phyloP scores from a whole-genome alignment of 768 basidiomycete species.

The Crucibulum laeve region DNA sequence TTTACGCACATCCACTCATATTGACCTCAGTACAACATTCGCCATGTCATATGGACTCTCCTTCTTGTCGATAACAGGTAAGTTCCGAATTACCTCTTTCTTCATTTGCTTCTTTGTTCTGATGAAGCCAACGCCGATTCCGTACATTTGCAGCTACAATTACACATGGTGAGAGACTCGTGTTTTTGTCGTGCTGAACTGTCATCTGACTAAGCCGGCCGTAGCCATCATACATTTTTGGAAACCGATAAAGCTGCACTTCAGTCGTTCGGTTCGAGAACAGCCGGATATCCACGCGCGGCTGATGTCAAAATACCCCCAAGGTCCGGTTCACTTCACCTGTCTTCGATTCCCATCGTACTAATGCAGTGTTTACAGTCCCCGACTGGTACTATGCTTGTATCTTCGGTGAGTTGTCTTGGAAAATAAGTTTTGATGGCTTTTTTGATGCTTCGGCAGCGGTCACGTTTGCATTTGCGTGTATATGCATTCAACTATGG shows the following conservation, averaged over 20 bases:
- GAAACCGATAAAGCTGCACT: conserved; percentile 50
- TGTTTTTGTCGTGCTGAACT: neutral
- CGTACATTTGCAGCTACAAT: conserved; percentile 31
- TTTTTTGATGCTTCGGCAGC: conserved; percentile 16
- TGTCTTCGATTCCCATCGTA: neutral
- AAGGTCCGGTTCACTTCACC: conserved; percentile 22
- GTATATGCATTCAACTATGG: conserved; percentile 60
- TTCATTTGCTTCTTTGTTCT: neutral
- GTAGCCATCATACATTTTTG: conserved; percentile 50
- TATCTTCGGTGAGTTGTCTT: conserved; percentile 33
- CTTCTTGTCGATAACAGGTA: conserved; percentile 61
- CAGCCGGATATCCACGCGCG: conserved; percentile 58
- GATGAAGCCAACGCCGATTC: neutral
- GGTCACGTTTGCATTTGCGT: conserved; percentile 56
- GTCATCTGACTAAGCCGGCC: conserved; percentile 1
- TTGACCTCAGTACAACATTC: conserved; percentile 40
- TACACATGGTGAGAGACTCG: conserved; percentile 30
- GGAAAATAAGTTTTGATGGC: neutral
- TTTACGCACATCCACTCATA: neutral
- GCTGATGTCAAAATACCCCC: conserved; percentile 53
- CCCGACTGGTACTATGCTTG: conserved; percentile 61
- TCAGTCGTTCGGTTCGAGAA: conserved; percentile 45
- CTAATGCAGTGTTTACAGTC: conserved; percentile 28
- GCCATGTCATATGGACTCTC: conserved; percentile 54
- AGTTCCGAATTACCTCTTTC: conserved; percentile 6